A percentile compares a stretch with the other conserved stretches of the same genome.
phyloP scores from a whole-genome alignment of 225 moss, liverwort and hornwort species.

The Polytrichum formosum region DNA sequence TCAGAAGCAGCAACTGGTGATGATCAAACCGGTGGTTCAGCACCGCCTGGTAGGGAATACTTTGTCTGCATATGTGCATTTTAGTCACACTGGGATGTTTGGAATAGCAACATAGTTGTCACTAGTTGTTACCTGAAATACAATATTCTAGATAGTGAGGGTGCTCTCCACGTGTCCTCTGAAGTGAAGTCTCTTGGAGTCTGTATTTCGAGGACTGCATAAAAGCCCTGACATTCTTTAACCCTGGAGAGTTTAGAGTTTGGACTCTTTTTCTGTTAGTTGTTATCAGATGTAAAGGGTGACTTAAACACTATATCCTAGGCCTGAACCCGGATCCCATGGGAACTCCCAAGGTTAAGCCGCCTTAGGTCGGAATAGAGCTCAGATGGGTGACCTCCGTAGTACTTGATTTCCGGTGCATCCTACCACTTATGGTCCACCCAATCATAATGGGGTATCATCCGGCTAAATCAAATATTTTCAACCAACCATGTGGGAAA shows the following conservation, averaged over 20 bases:
- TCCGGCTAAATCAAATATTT: background rate
- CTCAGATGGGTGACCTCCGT: too few relatives aligned
- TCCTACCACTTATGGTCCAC: too few relatives aligned
- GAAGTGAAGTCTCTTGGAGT: background rate
- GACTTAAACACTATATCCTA: too few relatives aligned
- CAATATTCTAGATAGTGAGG: background rate
- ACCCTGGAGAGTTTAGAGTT: slow-evolving; percentile 3
- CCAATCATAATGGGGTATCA: too few relatives aligned
- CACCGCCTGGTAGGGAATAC: background rate
- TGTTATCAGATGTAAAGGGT: too few relatives aligned
- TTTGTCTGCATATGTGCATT: background rate
- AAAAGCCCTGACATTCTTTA: slow-evolving; percentile 10
- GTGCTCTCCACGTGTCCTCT: slow-evolving; percentile 1
- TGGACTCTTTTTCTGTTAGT: too few relatives aligned
- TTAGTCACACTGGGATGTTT: background rate
- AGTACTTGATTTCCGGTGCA: too few relatives aligned
- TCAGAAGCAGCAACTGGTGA: background rate
- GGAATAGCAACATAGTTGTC: too few relatives aligned
- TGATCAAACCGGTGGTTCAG: background rate
- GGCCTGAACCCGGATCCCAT: too few relatives aligned
- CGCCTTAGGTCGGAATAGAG: too few relatives aligned
- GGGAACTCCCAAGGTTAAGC: too few relatives aligned
- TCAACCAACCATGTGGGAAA: too few relatives aligned
- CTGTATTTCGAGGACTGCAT: slow-evolving; percentile 2
- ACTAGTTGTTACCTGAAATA: background rate